Evolutionary conservation across 2,329 filamentous ascomycete genomes (phyloP), one percentile per base, ranked within the genome.

Genomic region (Scolecobasidium constrictum): DNA sequence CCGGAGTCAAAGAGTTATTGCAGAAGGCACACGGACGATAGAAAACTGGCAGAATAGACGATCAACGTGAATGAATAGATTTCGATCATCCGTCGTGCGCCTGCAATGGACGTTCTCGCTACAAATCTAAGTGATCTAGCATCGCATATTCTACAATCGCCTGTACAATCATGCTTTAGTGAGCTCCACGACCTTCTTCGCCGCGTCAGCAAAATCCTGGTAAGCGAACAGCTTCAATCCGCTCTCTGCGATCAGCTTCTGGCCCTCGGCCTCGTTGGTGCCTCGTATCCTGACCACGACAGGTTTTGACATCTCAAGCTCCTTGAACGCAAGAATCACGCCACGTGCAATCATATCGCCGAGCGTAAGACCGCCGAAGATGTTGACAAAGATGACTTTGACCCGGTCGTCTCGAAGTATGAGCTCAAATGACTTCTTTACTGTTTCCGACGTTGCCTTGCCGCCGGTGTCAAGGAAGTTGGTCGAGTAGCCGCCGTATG

Each of bases 401-500:
- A 93, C 84, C 21, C 84, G 69, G 2, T 71, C 61, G 52, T 94
- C 86, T 4, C 69, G 66, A 36, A 86, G 65, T 15, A 94, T 77
- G 11, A 88, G 72, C 44, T 78, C 72, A 56, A 94, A 92, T 2
- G 78, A 80, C 44, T 77, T 76, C 55, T 81, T 79, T 50, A 94
- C 86, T 0, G 86, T 94, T 49, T 82, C 77, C 21, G 76, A 75
- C 0, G 86, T 94, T 0, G 87, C 87, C 59, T 93, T 92, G 26
- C 87, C 87, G 20, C 88, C 87, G 0, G 85, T 93, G 58, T 94
- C 87, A 43, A 94, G 71, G 58, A 94, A 94, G 53, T 94, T 94
- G 9, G 85, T 77, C 18, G 81, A 81, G 23, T 68, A 62, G 2
- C 84, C 84, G 6, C 80, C 80, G 43, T 77, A 20, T 6, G 46